Conservation (phyloP, 2,329 filamentous ascomycete genomes). For the Chrysoporthe puriensis region DNA sequence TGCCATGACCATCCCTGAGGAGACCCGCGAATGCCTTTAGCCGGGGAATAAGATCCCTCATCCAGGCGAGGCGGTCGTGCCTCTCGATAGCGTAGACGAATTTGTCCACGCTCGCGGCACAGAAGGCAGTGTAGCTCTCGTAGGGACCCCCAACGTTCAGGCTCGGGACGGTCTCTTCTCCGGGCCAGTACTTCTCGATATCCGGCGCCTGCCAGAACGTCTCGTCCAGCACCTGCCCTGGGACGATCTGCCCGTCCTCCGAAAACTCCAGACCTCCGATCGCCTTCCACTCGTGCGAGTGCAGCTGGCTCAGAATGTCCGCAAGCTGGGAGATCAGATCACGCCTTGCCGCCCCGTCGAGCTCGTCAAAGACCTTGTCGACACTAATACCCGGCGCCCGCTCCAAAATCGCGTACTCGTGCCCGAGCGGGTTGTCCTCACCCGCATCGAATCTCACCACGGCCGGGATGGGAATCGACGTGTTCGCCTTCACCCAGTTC, state of each 20-base stretch:
- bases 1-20: slow-evolving; percentile 3
- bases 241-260: slow-evolving; percentile 22
- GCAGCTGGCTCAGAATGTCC: slow-evolving; percentile 38
- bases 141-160: slow-evolving; percentile 38
- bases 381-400: slow-evolving; percentile 36
- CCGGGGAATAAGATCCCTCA: slow-evolving; percentile 36
- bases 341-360: slow-evolving; percentile 30
- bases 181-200: slow-evolving; percentile 35
- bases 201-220: slow-evolving; percentile 42
- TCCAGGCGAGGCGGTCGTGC: slow-evolving; percentile 34
- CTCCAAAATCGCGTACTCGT: slow-evolving; percentile 41
- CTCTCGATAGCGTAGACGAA: slow-evolving; percentile 36
- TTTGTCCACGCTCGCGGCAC: slow-evolving; percentile 33
- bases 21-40: slow-evolving; percentile 34
- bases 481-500: slow-evolving; percentile 39
- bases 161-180: slow-evolving; percentile 30
- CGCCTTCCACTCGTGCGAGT: slow-evolving; percentile 33
- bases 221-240: slow-evolving; percentile 40
- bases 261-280: slow-evolving; percentile 36
- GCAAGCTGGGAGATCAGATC: slow-evolving; percentile 37
- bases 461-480: slow-evolving; percentile 40
- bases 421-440: slow-evolving; percentile 35
- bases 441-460: slow-evolving; percentile 37
- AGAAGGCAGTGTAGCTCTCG: slow-evolving; percentile 34
- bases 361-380: slow-evolving; percentile 35